Evolutionary conservation across 2,329 filamentous ascomycete genomes (phyloP).

Genomic region (Phyllosticta paracitricarpa): DNA sequence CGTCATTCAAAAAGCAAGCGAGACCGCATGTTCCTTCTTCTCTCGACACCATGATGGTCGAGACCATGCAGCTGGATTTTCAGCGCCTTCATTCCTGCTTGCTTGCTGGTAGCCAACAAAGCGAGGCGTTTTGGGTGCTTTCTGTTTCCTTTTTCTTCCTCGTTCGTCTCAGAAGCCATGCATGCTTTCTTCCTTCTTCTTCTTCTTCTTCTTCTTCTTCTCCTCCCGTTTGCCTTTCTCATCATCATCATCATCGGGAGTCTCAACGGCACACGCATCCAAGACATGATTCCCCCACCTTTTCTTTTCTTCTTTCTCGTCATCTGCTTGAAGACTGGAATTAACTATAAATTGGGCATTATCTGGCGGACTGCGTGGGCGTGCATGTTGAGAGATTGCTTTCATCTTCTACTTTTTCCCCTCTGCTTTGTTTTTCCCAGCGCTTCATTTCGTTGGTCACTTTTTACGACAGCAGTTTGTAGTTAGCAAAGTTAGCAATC

Average conservation of each 20-base stretch:
- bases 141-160: background rate
- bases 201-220: background rate
- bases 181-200: background rate
- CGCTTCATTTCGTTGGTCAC: too few species aligned
- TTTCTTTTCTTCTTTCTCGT: background rate
- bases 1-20: background rate
- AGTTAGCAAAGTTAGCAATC: too few species aligned
- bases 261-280: background rate
- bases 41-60: background rate
- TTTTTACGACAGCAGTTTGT: too few species aligned
- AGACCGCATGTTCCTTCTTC: background rate
- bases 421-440: background rate
- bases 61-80: background rate
- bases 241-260: background rate
- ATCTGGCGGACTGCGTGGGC: background rate
- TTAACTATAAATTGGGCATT: background rate
- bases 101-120: background rate
- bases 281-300: background rate
- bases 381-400: background rate
- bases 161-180: background rate
- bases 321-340: too few species aligned
- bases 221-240: background rate
- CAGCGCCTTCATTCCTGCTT: background rate
- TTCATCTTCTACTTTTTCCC: background rate
- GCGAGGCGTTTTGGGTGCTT: background rate